Evolutionary conservation across 441 rosid species (phyloP), one percentile per base, ranked within the genome.

Genomic region (Bruguiera hainesii): DNA sequence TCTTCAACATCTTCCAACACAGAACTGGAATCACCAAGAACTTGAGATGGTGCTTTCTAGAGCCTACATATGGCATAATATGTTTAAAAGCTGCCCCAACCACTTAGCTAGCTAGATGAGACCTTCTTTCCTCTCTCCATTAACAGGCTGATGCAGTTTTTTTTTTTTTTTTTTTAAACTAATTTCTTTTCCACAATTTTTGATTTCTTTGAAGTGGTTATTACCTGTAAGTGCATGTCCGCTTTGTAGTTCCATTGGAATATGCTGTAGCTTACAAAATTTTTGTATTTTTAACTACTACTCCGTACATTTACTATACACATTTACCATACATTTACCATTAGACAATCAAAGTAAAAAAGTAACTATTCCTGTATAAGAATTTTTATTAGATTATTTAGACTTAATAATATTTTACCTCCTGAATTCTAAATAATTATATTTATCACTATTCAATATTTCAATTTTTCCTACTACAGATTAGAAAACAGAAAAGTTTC

Each of bases 41-140:
- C 94, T 95, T 3, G 99, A 95, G 72, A 85, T 87, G 91, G 97
- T 90, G 63, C 87, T 95, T 56, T 95, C 98, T 4, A 79, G 88
- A 79, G 98, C 99, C 33, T 92, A 64, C 77, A 89, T 95, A 91
- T 92, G 97, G 98, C 97, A 92, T 78, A 89, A 89, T 71, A 90
- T 95, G 97, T 95, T 92, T 84, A 92, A 92, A 77, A 87, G 79
- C 79, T 90, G 91, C 57, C 99, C 98, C 39, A 89, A 91, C 78
- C 99, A 92, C 85, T 77, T 92, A 70, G 85, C 93, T 39, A 80
- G 88, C 82, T 91, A 78, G 81, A 63, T 50, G 48, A 50, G 51
- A 39, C 58, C 16, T 42, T 35, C 50, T 7, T 23, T 37, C 37
- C 37, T 31, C 35, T 65, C 48, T 25, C 20, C 52, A 37, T 23